These are phyloP conservation scores for Apiospora rasikravindrae DNA, from an alignment of 2,329 filamentous ascomycete species.

Conservation along the genomic window DNA sequence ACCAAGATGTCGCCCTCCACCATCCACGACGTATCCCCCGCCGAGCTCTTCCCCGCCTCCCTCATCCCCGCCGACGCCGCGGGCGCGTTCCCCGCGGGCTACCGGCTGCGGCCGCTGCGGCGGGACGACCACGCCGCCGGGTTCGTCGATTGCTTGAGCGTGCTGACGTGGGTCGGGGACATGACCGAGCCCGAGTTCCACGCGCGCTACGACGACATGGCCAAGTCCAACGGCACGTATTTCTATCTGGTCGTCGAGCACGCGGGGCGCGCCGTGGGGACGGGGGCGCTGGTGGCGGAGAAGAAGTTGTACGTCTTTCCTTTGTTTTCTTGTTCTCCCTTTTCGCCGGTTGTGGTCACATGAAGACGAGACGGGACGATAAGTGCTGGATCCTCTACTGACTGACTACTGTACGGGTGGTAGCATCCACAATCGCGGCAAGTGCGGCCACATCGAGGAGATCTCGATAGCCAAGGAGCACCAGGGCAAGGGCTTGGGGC, in stretches of 20 bases:
- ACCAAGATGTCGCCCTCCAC: not conserved
- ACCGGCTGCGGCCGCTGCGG: conserved; percentile 72
- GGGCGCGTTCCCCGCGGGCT: conserved; percentile 67
- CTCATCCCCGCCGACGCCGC: conserved; percentile 70
- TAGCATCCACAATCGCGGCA: conserved; percentile 70
- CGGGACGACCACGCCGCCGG: conserved; percentile 71
- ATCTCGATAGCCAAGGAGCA: conserved; percentile 80
- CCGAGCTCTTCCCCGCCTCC: conserved; percentile 64
- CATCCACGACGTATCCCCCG: not conserved
- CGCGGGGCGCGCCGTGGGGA: conserved; percentile 68
- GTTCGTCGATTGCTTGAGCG: conserved; percentile 76
- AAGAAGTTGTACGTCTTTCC: conserved; percentile 68
- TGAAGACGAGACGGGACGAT: not conserved
- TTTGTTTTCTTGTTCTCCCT: not conserved
- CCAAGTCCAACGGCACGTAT: conserved; percentile 55
- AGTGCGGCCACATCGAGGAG: conserved; percentile 83
- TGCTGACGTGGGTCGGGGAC: conserved; percentile 79
- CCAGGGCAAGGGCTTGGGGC: conserved; percentile 80
- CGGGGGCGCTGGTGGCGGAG: conserved; percentile 78
- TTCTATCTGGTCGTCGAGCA: conserved; percentile 76
- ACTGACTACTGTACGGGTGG: not conserved
- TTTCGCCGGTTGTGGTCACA: not conserved
- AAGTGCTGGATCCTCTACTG: not conserved
- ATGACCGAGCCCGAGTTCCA: conserved; percentile 55
- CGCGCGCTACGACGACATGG: conserved; percentile 67